A percentile compares a stretch with the other conserved stretches of the same genome.
phyloP scores from a whole-genome alignment of 441 rosid species.

The Syzygium malaccense region DNA sequence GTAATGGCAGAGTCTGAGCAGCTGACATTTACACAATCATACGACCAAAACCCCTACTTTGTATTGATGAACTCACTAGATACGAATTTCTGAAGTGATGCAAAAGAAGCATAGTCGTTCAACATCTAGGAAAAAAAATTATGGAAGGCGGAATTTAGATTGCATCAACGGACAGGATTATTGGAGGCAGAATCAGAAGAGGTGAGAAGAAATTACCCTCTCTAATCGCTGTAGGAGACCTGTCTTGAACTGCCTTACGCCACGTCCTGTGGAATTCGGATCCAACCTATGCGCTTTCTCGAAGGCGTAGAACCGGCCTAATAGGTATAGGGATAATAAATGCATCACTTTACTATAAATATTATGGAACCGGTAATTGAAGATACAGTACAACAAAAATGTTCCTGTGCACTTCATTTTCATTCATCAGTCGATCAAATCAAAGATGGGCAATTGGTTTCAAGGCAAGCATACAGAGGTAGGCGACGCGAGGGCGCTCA shows the following conservation, averaged over 20 bases:
- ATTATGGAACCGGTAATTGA: neutral
- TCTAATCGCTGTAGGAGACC: constrained; percentile 60
- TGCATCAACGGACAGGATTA: neutral
- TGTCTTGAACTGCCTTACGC: constrained; percentile 78
- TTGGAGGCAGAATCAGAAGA: neutral
- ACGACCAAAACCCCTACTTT: neutral
- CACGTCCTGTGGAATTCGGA: constrained; percentile 60
- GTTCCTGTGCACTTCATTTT: neutral
- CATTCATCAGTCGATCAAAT: neutral
- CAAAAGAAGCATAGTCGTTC: neutral
- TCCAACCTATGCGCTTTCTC: constrained; percentile 78
- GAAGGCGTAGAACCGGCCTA: constrained; percentile 83
- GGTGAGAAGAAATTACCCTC: constrained; percentile 31
- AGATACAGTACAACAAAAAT: neutral
- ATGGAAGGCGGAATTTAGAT: neutral
- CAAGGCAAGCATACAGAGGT: constrained; percentile 52
- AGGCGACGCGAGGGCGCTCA: constrained; percentile 97
- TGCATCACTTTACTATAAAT: neutral
- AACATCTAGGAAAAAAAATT: neutral
- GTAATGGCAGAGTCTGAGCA: neutral
- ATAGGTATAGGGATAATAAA: neutral
- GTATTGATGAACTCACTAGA: neutral
- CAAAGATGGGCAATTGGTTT: neutral
- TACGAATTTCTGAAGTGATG: neutral
- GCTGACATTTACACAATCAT: neutral